Base-by-base conservation (phyloP, 192 early-diverging fungal genomes). In the Podila epigama region DNA sequence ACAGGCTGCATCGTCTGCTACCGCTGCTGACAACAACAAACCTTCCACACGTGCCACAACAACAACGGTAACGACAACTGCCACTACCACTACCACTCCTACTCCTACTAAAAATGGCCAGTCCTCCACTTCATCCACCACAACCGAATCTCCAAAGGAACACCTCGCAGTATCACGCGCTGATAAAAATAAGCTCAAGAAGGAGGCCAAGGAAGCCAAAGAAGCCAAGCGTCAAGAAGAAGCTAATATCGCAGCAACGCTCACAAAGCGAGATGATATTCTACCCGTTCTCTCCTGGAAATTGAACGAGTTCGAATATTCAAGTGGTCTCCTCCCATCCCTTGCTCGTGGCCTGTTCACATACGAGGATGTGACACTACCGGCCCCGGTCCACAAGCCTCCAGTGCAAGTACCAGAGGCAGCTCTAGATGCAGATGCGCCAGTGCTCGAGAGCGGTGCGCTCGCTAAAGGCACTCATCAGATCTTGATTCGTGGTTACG, bases 401-500 rank as follows among this genome's bases (percentile, higher is more conserved):
- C 60, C 39, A 11, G 44, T 22, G 10, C 15, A 29, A 9, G 6
- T 41, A 4, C 31, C 32, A 13, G 36, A 50, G 48, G 11, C 11
- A 6, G 35, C 13, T 31, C 48, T 13, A 39, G 22, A 48, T 22
- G 44, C n/a, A 20, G 10, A 5, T 22, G 44, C 44, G 0, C 44
- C 44, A 18, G 3, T 48, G 8, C 44, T 48, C 44, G 44, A 48
- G 15, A 16, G 12, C 20, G 55, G 51, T 27, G 20, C 41, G 20
- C 48, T 36, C 18, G 72, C 79, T 16, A 41, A 77, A 5, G 75
- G 63, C 32, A 53, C 56, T 9, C 77, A 88, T 64, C 63, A 70
- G 10, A 94, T 98, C 75, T 81, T 89, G 18, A 85, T 91, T 18
- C 86, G 97, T n/a, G 97, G 97, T 31, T 98, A 98, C 83, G 90